Base-by-base conservation (phyloP, 2,329 filamentous ascomycete genomes). In the Penicillium palitans region DNA sequence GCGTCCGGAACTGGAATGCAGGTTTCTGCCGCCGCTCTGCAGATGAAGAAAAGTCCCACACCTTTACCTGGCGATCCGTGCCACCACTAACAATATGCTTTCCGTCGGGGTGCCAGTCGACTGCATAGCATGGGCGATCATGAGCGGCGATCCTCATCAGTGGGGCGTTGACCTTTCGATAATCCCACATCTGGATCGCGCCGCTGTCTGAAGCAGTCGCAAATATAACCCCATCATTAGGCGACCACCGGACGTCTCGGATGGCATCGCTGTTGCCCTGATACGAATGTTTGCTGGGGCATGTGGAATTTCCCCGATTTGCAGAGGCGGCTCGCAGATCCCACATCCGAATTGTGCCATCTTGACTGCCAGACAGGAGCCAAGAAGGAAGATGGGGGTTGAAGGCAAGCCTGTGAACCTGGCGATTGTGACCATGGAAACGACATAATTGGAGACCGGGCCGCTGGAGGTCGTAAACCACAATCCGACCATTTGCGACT, bases 91-190 rank as follows among this genome's bases (percentile, higher is more conserved):
- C 79, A 10, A 88, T 75, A 69, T 88, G 84, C 66, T 83, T 87
- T 7, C 86, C 86, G 65, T 88, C 85, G 1, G 86, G 86, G 67
- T 88, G 86, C 85, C 85, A 88, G 69, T 88, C 86, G 37, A 88
- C 81, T 6, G 84, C 80, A 60, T 82, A 85, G 73, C 85, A 88
- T 5, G 79, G 79, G 61, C 80, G 81, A 63, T 84, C 81, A 68
- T 88, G 86, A 44, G 85, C 86, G 35, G 83, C 81, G 56, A 88
- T 84, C 63, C 83, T 83, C 64, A 87, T 74, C 66, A 85, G 79
- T 8, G 86, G 81, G 27, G 79, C 78, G 63, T 80, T 83, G 52
- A 80, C 75, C 61, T 84, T 81, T 57, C 84, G 81, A 59, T 82
- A 82, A 70, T 88, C 86, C 86, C 86, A 88, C 61, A 83, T 78